A percentile compares a stretch with the other conserved stretches of the same genome.
Conservation (phyloP, 1,284 basidiomycete genomes). For the Coniophora puteana region DNA sequence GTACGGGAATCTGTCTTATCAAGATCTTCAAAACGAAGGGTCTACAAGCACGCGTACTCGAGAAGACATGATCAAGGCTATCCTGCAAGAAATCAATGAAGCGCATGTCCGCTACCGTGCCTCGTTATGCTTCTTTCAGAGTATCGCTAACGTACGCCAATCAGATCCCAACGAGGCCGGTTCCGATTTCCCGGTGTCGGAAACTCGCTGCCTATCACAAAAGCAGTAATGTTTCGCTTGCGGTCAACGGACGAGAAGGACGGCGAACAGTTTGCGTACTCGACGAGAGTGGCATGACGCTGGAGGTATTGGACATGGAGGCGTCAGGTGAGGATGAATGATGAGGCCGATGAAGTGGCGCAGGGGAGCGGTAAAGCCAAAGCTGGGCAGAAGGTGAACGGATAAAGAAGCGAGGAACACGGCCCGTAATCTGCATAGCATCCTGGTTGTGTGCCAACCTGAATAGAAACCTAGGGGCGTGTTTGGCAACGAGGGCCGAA, state of each 20-base stretch:
- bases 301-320: constrained; percentile 79
- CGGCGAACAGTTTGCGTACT: constrained; percentile 73
- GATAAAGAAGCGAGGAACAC: constrained; percentile 15
- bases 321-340: constrained; percentile 51
- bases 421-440: constrained; percentile 20
- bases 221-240: constrained; percentile 51
- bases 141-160: constrained; percentile 26
- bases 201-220: constrained; percentile 47
- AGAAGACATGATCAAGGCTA: constrained; percentile 59
- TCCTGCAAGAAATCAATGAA: constrained; percentile 50
- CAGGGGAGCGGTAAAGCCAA: constrained; percentile 33
- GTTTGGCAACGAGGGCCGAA: constrained; percentile 13
- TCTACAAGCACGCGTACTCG: constrained; percentile 52
- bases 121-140: constrained; percentile 26
- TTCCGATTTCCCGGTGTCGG: constrained; percentile 56
- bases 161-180: constrained; percentile 44
- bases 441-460: constrained; percentile 22
- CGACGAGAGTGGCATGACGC: constrained; percentile 51
- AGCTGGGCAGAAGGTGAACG: constrained; percentile 26
- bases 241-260: constrained; percentile 69
- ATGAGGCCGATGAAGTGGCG: constrained; percentile 24
- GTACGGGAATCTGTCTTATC: constrained; percentile 57
- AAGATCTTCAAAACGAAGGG: constrained; percentile 40
- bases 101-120: constrained; percentile 45
- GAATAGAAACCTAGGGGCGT: constrained; percentile 20